phyloP scores from a whole-genome alignment of 441 rosid species.

The Daphne laureola region DNA sequence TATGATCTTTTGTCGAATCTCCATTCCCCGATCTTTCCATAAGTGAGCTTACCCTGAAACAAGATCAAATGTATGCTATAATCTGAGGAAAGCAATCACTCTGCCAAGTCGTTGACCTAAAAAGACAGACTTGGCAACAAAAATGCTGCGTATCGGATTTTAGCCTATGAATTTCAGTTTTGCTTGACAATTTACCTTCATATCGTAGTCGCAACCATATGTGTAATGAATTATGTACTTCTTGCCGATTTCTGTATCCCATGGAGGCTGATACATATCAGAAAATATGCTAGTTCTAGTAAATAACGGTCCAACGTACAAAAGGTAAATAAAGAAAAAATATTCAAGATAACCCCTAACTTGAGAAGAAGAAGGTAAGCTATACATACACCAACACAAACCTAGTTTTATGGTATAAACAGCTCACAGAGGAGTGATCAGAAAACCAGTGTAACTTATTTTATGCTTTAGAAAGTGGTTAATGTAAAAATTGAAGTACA shows the following conservation, averaged over 20 bases:
- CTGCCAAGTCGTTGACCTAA: neutral
- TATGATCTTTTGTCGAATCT: slow-evolving; percentile 93
- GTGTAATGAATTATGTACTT: slow-evolving; percentile 91
- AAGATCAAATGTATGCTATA: neutral
- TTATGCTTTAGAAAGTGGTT: no score
- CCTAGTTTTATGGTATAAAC: no score
- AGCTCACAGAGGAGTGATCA: no score
- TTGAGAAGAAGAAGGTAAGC: no score
- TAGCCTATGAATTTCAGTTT: neutral
- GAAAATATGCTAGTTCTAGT: slow-evolving; percentile 16
- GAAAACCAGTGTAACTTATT: no score
- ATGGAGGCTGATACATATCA: slow-evolving; percentile 79
- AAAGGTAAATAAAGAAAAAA: slow-evolving; percentile 2
- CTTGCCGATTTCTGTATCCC: slow-evolving; percentile 78
- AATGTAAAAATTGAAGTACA: no score
- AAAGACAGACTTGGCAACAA: neutral
- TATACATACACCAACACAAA: no score
- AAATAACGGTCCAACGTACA: slow-evolving; percentile 6
- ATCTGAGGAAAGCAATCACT: neutral
- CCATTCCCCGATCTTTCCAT: slow-evolving; percentile 95
- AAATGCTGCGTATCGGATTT: neutral
- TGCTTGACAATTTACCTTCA: slow-evolving; percentile 55
- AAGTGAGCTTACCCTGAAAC: slow-evolving; percentile 72
- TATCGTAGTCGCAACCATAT: slow-evolving; percentile 82
- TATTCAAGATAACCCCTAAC: no score